Conservation (phyloP, 2,329 filamentous ascomycete genomes). For the Cytospora paraplurivora region DNA sequence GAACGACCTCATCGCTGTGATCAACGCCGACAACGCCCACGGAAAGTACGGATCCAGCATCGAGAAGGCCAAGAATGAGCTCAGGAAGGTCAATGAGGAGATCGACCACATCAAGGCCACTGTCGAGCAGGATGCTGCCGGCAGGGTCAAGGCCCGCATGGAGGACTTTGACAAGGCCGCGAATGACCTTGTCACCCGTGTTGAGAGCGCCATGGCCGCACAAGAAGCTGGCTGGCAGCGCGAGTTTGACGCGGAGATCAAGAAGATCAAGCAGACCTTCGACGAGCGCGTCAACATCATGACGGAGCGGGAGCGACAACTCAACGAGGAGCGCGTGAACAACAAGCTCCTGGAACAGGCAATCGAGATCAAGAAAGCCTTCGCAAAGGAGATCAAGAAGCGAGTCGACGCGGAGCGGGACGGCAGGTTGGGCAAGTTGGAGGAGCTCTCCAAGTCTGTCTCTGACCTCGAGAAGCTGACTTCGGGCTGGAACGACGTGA, state of each 20-base stretch:
- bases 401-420: slow-evolving; percentile 88
- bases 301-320: slow-evolving; percentile 74
- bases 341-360: slow-evolving; percentile 92
- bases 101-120: slow-evolving; percentile 73
- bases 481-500: slow-evolving; percentile 83
- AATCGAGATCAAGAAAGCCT: slow-evolving; percentile 82
- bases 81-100: slow-evolving; percentile 75
- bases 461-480: slow-evolving; percentile 85
- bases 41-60: slow-evolving; percentile 78
- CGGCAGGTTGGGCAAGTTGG: slow-evolving; percentile 82
- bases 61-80: slow-evolving; percentile 80
- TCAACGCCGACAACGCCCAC: slow-evolving; percentile 82
- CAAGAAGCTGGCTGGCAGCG: slow-evolving; percentile 83
- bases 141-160: slow-evolving; percentile 71
- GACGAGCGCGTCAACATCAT: slow-evolving; percentile 78
- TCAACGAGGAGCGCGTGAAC: slow-evolving; percentile 79
- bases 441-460: slow-evolving; percentile 76
- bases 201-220: slow-evolving; percentile 78
- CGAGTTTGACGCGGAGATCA: slow-evolving; percentile 85
- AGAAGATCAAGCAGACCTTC: slow-evolving; percentile 75
- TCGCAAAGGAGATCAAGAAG: slow-evolving; percentile 73
- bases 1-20: slow-evolving; percentile 91
- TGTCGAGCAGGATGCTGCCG: slow-evolving; percentile 70
- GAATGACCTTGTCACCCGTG: slow-evolving; percentile 81
- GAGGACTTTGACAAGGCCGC: slow-evolving; percentile 85